A percentile compares a stretch with the other conserved stretches of the same genome.
phyloP scores from a whole-genome alignment of 805 yeast genomes.

The Ogataea chonburiensis region DNA sequence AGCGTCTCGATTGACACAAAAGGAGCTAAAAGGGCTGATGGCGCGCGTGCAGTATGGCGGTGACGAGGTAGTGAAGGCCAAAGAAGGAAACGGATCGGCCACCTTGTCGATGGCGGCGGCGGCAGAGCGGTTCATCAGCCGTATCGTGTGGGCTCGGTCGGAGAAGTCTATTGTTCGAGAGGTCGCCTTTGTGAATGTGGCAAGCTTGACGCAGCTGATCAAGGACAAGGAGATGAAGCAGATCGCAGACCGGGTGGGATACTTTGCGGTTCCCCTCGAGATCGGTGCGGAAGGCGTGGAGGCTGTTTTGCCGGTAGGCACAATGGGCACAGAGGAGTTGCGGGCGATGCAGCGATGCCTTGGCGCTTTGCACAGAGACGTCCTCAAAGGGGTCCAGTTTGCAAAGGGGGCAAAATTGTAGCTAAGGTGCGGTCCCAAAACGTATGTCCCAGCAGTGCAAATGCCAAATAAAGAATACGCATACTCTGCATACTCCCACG shows the following conservation, averaged over 20 bases:
- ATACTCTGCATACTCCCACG: not conserved
- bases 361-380: slow-evolving; percentile 19
- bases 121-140: slow-evolving; percentile 68
- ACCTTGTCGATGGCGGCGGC: slow-evolving; percentile 96
- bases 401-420: slow-evolving; percentile 21
- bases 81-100: slow-evolving; percentile 92
- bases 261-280: slow-evolving; percentile 61
- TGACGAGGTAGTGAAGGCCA: slow-evolving; percentile 94
- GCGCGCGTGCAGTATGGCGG: slow-evolving; percentile 86
- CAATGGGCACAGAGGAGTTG: slow-evolving; percentile 15
- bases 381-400: slow-evolving; percentile 25
- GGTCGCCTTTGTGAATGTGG: slow-evolving; percentile 57
- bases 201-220: slow-evolving; percentile 24
- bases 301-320: slow-evolving; percentile 36
- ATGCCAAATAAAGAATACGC: too few relatives aligned
- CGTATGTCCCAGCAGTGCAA: slow-evolving; percentile 1
- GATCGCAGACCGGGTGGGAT: slow-evolving; percentile 39
- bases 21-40: slow-evolving; percentile 51
- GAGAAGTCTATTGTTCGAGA: slow-evolving; percentile 64
- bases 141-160: slow-evolving; percentile 60
- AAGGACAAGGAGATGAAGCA: slow-evolving; percentile 47
- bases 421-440: too few relatives aligned
- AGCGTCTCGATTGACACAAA: slow-evolving; percentile 35
- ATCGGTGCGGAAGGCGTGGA: slow-evolving; percentile 54
- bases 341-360: slow-evolving; percentile 19